A percentile compares a stretch with the other conserved stretches of the same genome.
Conservation (phyloP, 176 grass and related monocot species). For the Chrysopogon serrulatus region DNA sequence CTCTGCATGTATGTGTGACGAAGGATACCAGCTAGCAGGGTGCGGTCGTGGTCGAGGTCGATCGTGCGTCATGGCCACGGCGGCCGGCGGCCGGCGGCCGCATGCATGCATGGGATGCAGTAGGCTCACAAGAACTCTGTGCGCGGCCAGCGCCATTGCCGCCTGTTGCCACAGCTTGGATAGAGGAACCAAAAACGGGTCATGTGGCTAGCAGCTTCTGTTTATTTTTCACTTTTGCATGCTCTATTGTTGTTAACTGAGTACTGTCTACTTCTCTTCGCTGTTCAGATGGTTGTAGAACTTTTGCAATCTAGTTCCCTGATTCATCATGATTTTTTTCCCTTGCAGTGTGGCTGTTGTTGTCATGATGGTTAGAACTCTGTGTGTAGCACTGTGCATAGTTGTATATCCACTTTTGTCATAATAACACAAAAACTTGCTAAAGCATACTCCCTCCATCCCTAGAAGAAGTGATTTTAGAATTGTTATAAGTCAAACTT, state of each 20-base stretch:
- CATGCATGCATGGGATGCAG: background rate
- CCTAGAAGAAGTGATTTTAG: too few relatives aligned
- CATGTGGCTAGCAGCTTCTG: constrained; percentile 60
- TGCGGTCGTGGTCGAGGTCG: background rate
- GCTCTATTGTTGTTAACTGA: background rate
- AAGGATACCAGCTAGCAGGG: background rate
- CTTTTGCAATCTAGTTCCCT: background rate
- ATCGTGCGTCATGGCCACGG: background rate
- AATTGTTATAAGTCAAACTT: too few relatives aligned
- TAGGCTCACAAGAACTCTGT: background rate
- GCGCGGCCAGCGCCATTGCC: background rate
- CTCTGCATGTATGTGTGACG: background rate
- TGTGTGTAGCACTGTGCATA: too few relatives aligned
- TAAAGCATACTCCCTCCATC: too few relatives aligned
- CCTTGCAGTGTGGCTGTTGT: background rate
- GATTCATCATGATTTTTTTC: background rate
- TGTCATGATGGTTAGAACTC: background rate
- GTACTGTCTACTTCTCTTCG: background rate
- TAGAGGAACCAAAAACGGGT: constrained; percentile 34
- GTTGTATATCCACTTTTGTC: too few relatives aligned
- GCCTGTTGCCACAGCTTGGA: background rate
- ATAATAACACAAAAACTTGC: too few relatives aligned
- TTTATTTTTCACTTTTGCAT: background rate
- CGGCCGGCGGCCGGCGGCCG: background rate
- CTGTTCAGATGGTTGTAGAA: background rate